phyloP scores from a whole-genome alignment of 225 moss, liverwort and hornwort genomes.

The Anthoceros angustus region DNA sequence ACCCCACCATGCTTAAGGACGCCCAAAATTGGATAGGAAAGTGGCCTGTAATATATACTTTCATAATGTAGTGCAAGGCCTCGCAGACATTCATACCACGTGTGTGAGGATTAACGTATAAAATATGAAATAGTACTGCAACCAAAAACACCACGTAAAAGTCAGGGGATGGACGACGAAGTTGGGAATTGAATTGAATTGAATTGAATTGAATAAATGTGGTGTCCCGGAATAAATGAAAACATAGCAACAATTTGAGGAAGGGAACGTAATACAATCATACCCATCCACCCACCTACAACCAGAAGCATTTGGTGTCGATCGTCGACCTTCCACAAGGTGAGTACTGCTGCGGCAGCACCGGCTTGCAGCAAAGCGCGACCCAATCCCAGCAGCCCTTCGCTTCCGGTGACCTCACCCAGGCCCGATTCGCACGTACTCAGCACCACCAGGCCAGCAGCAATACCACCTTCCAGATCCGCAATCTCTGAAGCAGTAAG shows the following conservation, averaged over 20 bases:
- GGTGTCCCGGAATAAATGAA: too few species aligned
- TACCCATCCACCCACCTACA: background rate
- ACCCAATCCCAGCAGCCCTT: background rate
- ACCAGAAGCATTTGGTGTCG: background rate
- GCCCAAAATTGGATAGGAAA: background rate
- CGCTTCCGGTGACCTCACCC: slow-evolving; percentile 1
- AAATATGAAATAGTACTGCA: background rate
- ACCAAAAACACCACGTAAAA: background rate
- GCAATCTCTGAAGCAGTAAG: slow-evolving; percentile 4
- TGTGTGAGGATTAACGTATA: background rate
- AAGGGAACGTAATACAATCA: background rate
- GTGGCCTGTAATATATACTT: background rate
- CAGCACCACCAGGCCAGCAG: background rate
- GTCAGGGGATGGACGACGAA: background rate
- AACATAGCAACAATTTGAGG: background rate
- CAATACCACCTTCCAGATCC: slow-evolving; percentile 4
- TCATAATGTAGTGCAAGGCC: background rate
- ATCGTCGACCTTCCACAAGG: background rate
- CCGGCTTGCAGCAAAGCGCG: slow-evolving; percentile 4
- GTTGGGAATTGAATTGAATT: too few species aligned
- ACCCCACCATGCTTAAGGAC: background rate
- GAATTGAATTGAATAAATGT: too few species aligned
- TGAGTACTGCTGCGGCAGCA: background rate
- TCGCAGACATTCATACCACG: background rate
- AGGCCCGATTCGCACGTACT: slow-evolving; percentile 1